A percentile compares a stretch with the other conserved stretches of the same genome.
phyloP scores from a whole-genome alignment of 1,284 basidiomycete species.

The Cutaneotrichosporon spelunceum region DNA sequence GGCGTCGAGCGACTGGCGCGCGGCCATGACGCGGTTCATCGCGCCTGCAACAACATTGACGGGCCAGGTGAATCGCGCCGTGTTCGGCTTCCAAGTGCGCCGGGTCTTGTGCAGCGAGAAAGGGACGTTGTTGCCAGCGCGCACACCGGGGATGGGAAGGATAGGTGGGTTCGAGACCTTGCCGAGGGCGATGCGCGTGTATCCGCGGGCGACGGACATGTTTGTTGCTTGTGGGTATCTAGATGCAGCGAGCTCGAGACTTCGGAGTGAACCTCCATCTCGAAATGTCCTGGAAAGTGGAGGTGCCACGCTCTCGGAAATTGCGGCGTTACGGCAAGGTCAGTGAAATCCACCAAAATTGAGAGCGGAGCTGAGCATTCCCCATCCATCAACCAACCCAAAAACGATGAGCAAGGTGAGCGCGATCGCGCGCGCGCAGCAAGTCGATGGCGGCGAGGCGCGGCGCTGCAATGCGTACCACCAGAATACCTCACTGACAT shows the following conservation, averaged over 20 bases:
- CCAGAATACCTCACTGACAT: constrained; percentile 1
- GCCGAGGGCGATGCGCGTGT: constrained; percentile 17
- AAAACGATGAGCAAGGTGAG: constrained; percentile 16
- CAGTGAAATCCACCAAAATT: constrained; percentile 8
- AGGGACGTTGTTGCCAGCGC: constrained; percentile 78
- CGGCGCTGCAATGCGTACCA: background rate
- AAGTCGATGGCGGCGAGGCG: background rate
- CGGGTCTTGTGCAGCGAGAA: constrained; percentile 90
- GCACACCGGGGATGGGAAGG: constrained; percentile 38
- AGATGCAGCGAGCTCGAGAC: background rate
- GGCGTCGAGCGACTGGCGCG: background rate
- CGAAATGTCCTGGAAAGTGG: constrained; percentile 8
- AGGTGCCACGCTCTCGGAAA: constrained; percentile 6
- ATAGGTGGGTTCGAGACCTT: constrained; percentile 39
- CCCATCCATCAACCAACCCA: constrained; percentile 12
- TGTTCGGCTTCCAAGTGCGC: constrained; percentile 81
- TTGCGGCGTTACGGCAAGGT: background rate
- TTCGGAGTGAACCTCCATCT: background rate
- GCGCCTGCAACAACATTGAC: constrained; percentile 32
- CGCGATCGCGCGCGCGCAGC: background rate
- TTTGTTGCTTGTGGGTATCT: constrained; percentile 2
- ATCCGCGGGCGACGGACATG: constrained; percentile 16
- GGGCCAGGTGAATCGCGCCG: constrained; percentile 55
- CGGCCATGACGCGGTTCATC: background rate
- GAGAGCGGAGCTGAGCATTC: background rate